Evolutionary conservation across 495 filamentous ascomycete genomes (phyloP).

Genomic region (Trichoderma asperelloides): DNA sequence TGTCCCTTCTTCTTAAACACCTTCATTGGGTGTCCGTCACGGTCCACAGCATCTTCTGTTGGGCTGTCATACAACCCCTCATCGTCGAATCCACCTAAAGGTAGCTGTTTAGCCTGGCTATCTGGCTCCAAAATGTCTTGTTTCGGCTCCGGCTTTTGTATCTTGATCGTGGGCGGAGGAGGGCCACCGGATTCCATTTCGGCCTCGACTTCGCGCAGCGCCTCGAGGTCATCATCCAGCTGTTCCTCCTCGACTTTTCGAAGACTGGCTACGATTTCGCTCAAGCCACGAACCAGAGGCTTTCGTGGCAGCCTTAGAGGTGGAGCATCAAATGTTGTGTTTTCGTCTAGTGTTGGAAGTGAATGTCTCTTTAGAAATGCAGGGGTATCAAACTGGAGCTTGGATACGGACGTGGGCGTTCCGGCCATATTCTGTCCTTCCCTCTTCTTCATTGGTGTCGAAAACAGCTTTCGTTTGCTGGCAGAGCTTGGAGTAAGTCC

Average conservation of each 20-base stretch:
- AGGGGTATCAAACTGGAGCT: conserved; percentile 55
- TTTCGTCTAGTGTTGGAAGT: conserved; percentile 36
- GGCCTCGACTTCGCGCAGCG: conserved; percentile 70
- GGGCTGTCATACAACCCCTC: conserved; percentile 40
- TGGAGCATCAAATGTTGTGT: conserved; percentile 40
- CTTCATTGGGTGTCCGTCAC: conserved; percentile 41
- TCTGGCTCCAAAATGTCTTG: conserved; percentile 48
- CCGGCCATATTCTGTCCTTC: conserved; percentile 22
- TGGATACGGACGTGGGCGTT: conserved; percentile 43
- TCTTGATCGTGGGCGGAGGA: conserved; percentile 10
- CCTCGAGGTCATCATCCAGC: conserved; percentile 69
- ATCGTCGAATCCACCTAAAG: conserved; percentile 56
- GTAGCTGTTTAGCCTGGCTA: conserved; percentile 43
- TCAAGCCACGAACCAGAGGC: conserved; percentile 64
- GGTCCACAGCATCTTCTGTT: conserved; percentile 35
- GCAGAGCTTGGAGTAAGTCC: conserved; percentile 55
- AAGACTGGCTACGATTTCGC: conserved; percentile 67
- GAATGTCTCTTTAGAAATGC: conserved; percentile 59
- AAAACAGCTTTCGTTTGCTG: conserved; percentile 54
- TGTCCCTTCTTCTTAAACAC: conserved; percentile 88
- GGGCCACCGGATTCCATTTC: conserved; percentile 13
- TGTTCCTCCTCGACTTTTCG: conserved; percentile 71
- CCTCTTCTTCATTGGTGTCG: conserved; percentile 46
- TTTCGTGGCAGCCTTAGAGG: conserved; percentile 47
- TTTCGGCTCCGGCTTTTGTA: conserved; percentile 13